Percentiles rank a stretch among this genome's conserved stretches.
phyloP scores from a whole-genome alignment of 2,329 filamentous ascomycete species.

The Diaporthe vexans region DNA sequence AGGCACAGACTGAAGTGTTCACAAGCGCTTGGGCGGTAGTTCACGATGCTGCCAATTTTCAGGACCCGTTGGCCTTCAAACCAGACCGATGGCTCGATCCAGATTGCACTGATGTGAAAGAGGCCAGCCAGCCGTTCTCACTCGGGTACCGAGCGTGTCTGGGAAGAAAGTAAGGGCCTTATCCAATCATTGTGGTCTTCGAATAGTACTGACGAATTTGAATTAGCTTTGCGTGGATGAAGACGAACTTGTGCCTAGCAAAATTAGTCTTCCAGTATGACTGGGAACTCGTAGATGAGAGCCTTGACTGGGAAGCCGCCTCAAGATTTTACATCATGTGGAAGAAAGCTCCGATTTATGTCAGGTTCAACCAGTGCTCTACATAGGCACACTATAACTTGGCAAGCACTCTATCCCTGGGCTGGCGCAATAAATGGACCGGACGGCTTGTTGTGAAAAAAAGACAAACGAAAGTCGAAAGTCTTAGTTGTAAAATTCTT shows the following conservation, averaged over 20 bases:
- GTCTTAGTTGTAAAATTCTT: too few species aligned
- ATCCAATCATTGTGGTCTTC: fast-evolving
- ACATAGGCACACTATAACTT: too few species aligned
- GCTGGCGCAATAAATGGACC: too few species aligned
- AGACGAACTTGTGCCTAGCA: not conserved
- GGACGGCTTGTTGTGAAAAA: too few species aligned
- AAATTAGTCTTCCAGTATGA: conserved; percentile 18
- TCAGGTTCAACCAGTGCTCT: not conserved
- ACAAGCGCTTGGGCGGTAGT: conserved; percentile 4
- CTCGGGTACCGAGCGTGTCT: conserved; percentile 6
- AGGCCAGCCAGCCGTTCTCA: conserved; percentile 25
- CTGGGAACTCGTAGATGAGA: not conserved
- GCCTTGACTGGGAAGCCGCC: conserved; percentile 10
- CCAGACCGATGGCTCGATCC: conserved; percentile 28
- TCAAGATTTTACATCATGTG: conserved; percentile 1
- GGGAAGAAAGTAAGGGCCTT: not conserved
- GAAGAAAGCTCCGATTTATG: not conserved
- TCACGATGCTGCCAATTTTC: conserved; percentile 10
- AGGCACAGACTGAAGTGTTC: conserved; percentile 8
- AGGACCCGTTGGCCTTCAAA: conserved; percentile 7
- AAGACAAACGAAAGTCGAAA: too few species aligned
- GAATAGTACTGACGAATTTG: not conserved
- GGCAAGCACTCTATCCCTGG: too few species aligned
- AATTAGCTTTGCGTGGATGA: conserved; percentile 9
- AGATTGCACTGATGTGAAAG: conserved; percentile 4